Evolutionary conservation across 129 eudicot genomes (phyloP), one percentile per base, ranked within the genome.

Genomic region (Artemisia tridentata): DNA sequence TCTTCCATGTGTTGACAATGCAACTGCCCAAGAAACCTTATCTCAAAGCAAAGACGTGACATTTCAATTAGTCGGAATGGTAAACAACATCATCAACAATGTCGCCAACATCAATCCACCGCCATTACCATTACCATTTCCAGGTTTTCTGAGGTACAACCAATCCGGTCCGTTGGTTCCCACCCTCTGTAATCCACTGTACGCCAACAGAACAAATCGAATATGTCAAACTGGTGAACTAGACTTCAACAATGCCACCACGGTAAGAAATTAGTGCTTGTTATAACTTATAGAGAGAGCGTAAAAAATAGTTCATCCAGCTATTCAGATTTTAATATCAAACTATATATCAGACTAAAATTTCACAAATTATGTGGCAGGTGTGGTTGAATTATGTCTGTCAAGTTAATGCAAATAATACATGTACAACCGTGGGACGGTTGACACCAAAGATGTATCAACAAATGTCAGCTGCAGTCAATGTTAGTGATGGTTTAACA

Each of bases 161-260:
- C 97, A 88, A 68, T 91, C 96, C 0, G 97, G 97, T 2, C 96
- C 97, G 0, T 72, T 78, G 77, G 92, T 88, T 19, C 97, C 97
- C 70, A 68, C 72, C 55, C 88, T 91, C 48, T 88, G 97, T 72
- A 91, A 72, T 72, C 97, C 97, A 52, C 76, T 75, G 52, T 78
- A 85, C 68, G 61, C 84, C 2, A 81, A 91, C 86, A 66, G 60
- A 74, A 79, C 87, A n/a, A 81, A 81, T 54, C 73, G 96, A 31
- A 72, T 14, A 34, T 91, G 97, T 52, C 70, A 59, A 51, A 7
- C 79, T 62, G 96, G 87, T 72, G 97, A 91, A 50, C 81, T 86
- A 16, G 75, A 74, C 38, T 79, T 91, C 47, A 55, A 66, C 80
- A 86, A 88, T 52, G 95, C 97, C 49, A 80, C 91, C 21, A 79